Conservation (phyloP, 371 early-diverging fungal species). For the Lichtheimia ornata region DNA sequence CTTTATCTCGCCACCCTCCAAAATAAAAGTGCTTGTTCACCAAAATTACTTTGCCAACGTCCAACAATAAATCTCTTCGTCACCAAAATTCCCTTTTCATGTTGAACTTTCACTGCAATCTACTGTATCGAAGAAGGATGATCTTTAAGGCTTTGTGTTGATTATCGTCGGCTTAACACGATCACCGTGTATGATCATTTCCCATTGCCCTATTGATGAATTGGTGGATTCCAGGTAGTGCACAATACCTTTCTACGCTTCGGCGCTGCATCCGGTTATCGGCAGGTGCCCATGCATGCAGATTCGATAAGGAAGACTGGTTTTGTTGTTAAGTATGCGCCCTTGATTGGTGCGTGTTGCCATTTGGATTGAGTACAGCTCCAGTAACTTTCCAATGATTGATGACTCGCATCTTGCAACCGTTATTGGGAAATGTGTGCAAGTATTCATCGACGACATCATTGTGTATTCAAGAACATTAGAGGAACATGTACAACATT, state of each 20-base stretch:
- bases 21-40: too few species aligned
- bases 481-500: conserved; percentile 42
- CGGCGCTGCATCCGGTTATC: conserved; percentile 39
- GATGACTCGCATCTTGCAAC: conserved; percentile 5
- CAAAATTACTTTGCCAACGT: too few species aligned
- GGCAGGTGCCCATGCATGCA: conserved; percentile 28
- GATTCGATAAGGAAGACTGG: conserved; percentile 34
- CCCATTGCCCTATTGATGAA: conserved; percentile 40
- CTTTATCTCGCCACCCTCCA: too few species aligned
- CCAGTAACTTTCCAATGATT: conserved; percentile 42
- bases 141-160: conserved; percentile 36
- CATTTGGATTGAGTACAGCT: conserved; percentile 45
- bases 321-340: conserved; percentile 35
- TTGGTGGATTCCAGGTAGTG: conserved; percentile 23
- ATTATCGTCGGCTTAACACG: conserved; percentile 47
- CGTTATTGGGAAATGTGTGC: conserved; percentile 19
- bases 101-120: too few species aligned
- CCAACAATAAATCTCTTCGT: too few species aligned
- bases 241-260: conserved; percentile 27
- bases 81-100: too few species aligned
- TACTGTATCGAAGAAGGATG: conserved; percentile 36
- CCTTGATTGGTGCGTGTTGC: conserved; percentile 48
- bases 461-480: conserved; percentile 31
- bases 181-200: conserved; percentile 34
- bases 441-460: conserved; percentile 54